Percentiles rank a stretch among this genome's conserved stretches.
Conservation (phyloP, 2,329 filamentous ascomycete species). For the Fusarium cicatricum region DNA sequence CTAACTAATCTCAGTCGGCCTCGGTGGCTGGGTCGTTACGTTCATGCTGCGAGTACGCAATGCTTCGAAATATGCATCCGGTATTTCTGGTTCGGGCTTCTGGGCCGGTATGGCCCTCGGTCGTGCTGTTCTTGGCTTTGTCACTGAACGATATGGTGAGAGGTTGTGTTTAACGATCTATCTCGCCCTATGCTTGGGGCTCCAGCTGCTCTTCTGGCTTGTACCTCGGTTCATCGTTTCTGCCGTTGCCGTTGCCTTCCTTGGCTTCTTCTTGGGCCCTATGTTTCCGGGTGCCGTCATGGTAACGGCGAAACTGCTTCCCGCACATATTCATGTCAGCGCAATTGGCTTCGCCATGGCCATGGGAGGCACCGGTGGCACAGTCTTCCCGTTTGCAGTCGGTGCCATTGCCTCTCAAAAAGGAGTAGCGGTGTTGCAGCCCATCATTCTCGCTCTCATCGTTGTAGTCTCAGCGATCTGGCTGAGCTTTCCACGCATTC, state of each 20-base stretch:
- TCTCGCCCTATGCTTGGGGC: conserved; percentile 64
- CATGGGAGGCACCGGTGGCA: conserved; percentile 74
- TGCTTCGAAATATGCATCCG: conserved; percentile 71
- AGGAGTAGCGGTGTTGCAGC: conserved; percentile 60
- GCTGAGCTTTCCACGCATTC: conserved; percentile 48
- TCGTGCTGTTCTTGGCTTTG: conserved; percentile 71
- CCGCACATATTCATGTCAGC: conserved; percentile 73
- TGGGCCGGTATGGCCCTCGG: conserved; percentile 82
- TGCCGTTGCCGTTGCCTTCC: conserved; percentile 69
- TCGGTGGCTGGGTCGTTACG: conserved; percentile 81
- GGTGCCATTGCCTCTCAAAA: conserved; percentile 65
- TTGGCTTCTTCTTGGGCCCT: conserved; percentile 79
- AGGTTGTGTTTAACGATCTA: conserved; percentile 68
- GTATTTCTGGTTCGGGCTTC: conserved; percentile 77
- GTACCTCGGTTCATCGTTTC: conserved; percentile 68
- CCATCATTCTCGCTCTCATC: conserved; percentile 57
- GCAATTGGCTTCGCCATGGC: conserved; percentile 79
- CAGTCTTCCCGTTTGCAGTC: conserved; percentile 67
- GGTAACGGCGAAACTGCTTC: conserved; percentile 75
- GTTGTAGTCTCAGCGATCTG: conserved; percentile 46
- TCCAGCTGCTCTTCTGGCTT: conserved; percentile 66
- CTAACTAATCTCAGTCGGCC: conserved; percentile 55
- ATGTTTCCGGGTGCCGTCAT: conserved; percentile 77
- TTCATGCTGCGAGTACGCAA: conserved; percentile 79
- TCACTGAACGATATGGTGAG: conserved; percentile 74